These are phyloP conservation scores for Trichoderma sp. DNA, from an alignment of 2,329 filamentous ascomycete species.

Conservation along the genomic window DNA sequence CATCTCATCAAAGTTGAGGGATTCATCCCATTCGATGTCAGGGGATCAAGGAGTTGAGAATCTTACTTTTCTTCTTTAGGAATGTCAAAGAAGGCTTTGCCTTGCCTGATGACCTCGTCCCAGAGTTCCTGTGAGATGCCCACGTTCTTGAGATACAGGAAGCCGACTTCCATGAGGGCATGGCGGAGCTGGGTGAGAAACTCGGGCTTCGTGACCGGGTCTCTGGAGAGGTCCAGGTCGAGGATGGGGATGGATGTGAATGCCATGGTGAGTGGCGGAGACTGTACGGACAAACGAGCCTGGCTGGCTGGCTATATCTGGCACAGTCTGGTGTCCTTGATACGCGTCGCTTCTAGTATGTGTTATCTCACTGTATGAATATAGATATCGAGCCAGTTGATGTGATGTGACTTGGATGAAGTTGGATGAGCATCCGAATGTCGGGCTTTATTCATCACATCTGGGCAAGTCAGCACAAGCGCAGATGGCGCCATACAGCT, in stretches of 20 bases:
- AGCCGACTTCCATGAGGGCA: slow-evolving; percentile 83
- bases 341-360: not conserved
- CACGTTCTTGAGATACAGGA: slow-evolving; percentile 81
- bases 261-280: slow-evolving; percentile 45
- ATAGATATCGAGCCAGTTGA: not conserved
- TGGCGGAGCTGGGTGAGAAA: slow-evolving; percentile 73
- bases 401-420: not conserved
- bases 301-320: not conserved
- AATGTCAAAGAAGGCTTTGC: slow-evolving; percentile 75
- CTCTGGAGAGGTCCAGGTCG: slow-evolving; percentile 68
- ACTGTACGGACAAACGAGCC: not conserved
- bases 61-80: slow-evolving; percentile 72
- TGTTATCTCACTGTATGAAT: not conserved
- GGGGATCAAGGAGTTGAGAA: not conserved
- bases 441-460: not conserved
- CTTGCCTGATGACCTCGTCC: slow-evolving; percentile 65
- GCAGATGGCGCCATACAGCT: slow-evolving; percentile 2
- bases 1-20: no score
- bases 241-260: slow-evolving; percentile 79
- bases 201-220: slow-evolving; percentile 66
- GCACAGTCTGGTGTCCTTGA: not conserved
- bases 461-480: slow-evolving; percentile 1
- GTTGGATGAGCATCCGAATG: not conserved
- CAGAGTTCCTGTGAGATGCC: slow-evolving; percentile 69
- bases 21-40: not conserved